phyloP scores from a whole-genome alignment of 345 rosid genomes.

The Reutealis trisperma region DNA sequence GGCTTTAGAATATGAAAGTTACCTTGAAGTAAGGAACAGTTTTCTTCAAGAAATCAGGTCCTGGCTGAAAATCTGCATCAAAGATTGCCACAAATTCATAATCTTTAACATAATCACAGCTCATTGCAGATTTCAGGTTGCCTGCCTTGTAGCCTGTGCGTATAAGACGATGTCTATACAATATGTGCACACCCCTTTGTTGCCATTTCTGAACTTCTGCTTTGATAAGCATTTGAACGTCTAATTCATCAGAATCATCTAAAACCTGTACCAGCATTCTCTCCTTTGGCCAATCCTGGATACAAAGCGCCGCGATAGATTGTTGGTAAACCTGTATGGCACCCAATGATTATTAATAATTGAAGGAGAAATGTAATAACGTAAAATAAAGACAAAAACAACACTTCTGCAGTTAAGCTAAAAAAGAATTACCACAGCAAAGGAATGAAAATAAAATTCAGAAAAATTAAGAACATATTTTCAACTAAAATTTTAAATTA shows the following conservation, averaged over 20 bases:
- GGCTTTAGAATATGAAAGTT: neutral
- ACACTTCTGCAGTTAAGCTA: neutral
- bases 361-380: too few relatives aligned
- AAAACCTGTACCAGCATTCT: conserved; percentile 83
- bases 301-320: conserved; percentile 77
- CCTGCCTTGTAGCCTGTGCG: conserved; percentile 93
- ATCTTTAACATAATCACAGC: conserved; percentile 78
- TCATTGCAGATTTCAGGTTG: conserved; percentile 92
- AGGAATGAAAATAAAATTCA: neutral
- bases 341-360: neutral
- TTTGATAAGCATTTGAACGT: conserved; percentile 72
- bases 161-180: conserved; percentile 84
- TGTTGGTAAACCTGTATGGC: conserved; percentile 70
- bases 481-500: neutral
- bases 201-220: conserved; percentile 94
- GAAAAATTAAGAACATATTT: neutral
- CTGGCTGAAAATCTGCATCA: conserved; percentile 93
- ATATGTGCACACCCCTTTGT: conserved; percentile 69
- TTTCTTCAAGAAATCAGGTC: conserved; percentile 81
- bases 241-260: conserved; percentile 84
- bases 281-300: conserved; percentile 89
- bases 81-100: conserved; percentile 85
- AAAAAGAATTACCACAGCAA: neutral
- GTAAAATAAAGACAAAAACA: neutral
- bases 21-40: conserved; percentile 85